Evolutionary conservation across 2,329 filamentous ascomycete species (phyloP), one percentile per base, ranked within the genome.

Genomic region (Phaeoacremonium minimum): DNA sequence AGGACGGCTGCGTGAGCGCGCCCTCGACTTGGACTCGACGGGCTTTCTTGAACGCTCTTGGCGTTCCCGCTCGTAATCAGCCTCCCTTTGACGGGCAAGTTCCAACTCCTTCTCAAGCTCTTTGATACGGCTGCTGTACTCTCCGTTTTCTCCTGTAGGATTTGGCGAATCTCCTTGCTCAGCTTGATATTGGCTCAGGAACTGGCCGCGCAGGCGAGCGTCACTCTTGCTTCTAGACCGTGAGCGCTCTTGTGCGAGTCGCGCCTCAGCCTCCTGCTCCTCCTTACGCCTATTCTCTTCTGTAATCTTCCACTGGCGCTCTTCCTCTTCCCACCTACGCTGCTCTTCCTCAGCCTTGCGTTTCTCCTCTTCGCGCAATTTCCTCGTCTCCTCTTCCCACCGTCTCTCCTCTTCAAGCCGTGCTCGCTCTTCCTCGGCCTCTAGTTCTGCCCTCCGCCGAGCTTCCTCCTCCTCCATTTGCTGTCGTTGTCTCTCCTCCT

Each of bases 151-250:
- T 17, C 55, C 60, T 15, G 53, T 51, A 53, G 53, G 40, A 61
- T 56, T 49, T 51, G 48, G 53, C 55, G 38, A 47, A 36, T 59
- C 52, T 43, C 69, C 58, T 54, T 85, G 80, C 47, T 87, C 82
- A 15, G 83, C 80, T 56, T 87, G 84, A 56, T 95, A 95, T 55
- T 95, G 85, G 53, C 86, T 91, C 34, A 95, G 73, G 49, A 83
- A 90, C 54, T 95, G 89, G 3, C 89, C 89, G 42, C 82, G 83
- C 15, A 95, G 69, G 43, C 82, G 77, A 26, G 73, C 71, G 49
- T 89, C 82, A 51, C 77, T 83, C 43, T 66, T 67, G 16, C 68
- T 71, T 42, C 77, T 62, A 38, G 77, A 70, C 40, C 76, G 71
- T 49, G 71, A 71, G 32, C 84, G 76, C 52, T 91, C 85, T 40